Evolutionary conservation across 441 rosid species (phyloP).

Genomic region (Adansonia grandidieri): DNA sequence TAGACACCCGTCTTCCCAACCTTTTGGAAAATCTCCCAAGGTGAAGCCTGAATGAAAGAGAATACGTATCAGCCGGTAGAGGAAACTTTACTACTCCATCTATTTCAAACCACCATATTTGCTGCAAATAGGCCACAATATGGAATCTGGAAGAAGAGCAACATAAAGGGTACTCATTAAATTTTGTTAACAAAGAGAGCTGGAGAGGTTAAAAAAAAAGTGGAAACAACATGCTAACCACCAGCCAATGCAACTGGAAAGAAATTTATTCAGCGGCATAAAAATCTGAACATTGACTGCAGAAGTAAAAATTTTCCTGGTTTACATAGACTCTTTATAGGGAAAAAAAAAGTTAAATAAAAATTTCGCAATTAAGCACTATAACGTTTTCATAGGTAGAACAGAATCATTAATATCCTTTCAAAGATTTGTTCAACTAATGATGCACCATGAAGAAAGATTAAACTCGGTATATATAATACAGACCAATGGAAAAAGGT

Average conservation of each 20-base stretch:
- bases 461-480: not conserved
- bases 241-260: not conserved
- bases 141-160: constrained; percentile 58
- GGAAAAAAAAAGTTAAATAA: not conserved
- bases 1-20: constrained; percentile 72
- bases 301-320: not conserved
- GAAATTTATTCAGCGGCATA: not conserved
- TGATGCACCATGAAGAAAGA: constrained; percentile 6
- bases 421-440: not conserved
- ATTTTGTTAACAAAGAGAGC: not conserved
- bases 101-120: constrained; percentile 96
- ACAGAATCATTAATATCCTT: not conserved
- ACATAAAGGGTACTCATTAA: constrained; percentile 13
- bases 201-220: not conserved
- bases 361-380: not conserved
- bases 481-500: not conserved
- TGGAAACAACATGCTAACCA: not conserved
- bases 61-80: constrained; percentile 66
- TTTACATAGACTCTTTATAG: not conserved
- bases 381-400: not conserved
- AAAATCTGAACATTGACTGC: not conserved
- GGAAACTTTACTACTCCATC: constrained; percentile 72
- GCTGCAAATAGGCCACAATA: constrained; percentile 80
- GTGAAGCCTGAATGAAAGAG: constrained; percentile 73
- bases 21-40: constrained; percentile 73